A percentile compares a stretch with the other conserved stretches of the same genome.
phyloP scores from a whole-genome alignment of 78 protist genomes.

The Dictyostelium purpureum region DNA sequence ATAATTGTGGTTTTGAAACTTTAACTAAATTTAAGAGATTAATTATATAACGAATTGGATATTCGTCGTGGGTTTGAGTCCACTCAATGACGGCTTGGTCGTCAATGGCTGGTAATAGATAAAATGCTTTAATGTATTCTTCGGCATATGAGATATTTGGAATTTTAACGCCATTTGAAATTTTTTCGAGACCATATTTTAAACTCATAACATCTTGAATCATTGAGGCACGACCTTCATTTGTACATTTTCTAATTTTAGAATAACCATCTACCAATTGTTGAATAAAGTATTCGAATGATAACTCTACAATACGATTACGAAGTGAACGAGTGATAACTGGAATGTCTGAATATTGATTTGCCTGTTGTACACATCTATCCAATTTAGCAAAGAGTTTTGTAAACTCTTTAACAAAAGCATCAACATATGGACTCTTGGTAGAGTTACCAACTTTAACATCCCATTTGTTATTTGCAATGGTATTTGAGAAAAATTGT shows the following conservation, averaged over 20 bases:
- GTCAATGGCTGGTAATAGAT: conserved; percentile 1
- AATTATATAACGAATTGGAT: conserved; percentile 38
- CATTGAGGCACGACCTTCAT: conserved; percentile 64
- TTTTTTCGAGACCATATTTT: conserved; percentile 21
- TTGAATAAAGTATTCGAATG: conserved; percentile 44
- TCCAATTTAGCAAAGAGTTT: conserved; percentile 15
- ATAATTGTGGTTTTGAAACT: background rate
- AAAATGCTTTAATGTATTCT: conserved; percentile 23
- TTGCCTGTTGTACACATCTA: background rate
- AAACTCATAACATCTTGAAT: conserved; percentile 51
- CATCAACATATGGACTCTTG: background rate
- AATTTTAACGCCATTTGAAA: conserved; percentile 5
- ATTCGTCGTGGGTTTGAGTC: conserved; percentile 59
- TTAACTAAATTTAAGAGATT: conserved; percentile 16
- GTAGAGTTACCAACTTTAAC: background rate
- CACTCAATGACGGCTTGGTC: conserved; percentile 22
- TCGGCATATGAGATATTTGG: conserved; percentile 61
- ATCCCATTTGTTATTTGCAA: conserved; percentile 44
- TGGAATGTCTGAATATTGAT: background rate
- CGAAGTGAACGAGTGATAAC: conserved; percentile 1
- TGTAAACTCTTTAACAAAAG: conserved; percentile 8
- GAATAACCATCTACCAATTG: conserved; percentile 69
- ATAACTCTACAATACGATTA: background rate
- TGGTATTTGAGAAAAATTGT: conserved; percentile 22
- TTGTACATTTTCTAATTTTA: conserved; percentile 42